These are phyloP conservation scores for Fusarium lyarnte DNA, from an alignment of 2,329 filamentous ascomycete species.

Conservation along the genomic window DNA sequence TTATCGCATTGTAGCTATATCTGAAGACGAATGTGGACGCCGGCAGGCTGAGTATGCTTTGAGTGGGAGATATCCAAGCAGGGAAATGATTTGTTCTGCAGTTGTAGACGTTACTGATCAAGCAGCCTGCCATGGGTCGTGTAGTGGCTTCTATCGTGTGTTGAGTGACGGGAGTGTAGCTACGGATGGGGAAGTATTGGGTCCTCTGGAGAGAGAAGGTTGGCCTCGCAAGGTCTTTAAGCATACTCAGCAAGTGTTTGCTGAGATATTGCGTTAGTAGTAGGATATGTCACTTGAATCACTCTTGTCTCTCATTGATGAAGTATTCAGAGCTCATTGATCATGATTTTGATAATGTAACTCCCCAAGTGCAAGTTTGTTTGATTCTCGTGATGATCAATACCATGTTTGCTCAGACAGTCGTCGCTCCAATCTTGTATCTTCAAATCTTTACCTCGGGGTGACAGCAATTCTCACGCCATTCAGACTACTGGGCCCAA, in stretches of 20 bases:
- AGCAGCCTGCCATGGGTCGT: background rate
- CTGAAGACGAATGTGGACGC: background rate
- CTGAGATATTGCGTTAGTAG: no score
- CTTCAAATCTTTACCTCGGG: background rate
- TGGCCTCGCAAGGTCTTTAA: background rate
- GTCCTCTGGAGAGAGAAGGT: background rate
- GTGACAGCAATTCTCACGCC: background rate
- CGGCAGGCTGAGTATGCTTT: background rate
- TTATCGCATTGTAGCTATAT: background rate
- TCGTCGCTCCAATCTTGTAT: accelerated
- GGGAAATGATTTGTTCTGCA: background rate
- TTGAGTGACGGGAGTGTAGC: background rate
- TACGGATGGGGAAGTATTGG: background rate
- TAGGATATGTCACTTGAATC: background rate
- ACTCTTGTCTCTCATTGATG: background rate
- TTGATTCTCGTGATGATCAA: background rate
- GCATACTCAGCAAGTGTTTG: background rate
- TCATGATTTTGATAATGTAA: accelerated
- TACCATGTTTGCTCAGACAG: accelerated
- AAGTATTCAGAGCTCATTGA: background rate
- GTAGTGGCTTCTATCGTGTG: background rate
- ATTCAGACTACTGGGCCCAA: background rate
- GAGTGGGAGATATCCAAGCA: background rate
- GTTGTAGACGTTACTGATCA: background rate
- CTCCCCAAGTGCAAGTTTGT: background rate